Evolutionary conservation across 2,329 filamentous ascomycete species (phyloP).

Genomic region (Zasmidium angulare): DNA sequence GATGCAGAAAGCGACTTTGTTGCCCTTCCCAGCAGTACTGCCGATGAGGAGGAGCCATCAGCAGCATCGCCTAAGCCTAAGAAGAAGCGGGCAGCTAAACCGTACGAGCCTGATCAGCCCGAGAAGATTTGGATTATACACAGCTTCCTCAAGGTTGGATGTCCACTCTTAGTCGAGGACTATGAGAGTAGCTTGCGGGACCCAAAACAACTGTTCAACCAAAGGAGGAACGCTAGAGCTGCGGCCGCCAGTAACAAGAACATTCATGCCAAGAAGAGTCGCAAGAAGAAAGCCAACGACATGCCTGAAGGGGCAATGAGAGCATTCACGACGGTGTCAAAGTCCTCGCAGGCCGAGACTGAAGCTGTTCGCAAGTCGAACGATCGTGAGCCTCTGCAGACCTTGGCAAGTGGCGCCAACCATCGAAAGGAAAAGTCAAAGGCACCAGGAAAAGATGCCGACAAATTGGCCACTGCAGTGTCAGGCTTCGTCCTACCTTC

Average conservation of each 20-base stretch:
- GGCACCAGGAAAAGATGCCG: background rate
- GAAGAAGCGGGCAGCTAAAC: constrained; percentile 45
- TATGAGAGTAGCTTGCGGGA: constrained; percentile 56
- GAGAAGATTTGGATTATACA: constrained; percentile 70
- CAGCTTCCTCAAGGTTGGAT: constrained; percentile 61
- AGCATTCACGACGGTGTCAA: constrained; percentile 12
- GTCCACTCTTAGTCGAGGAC: constrained; percentile 63
- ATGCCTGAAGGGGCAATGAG: constrained; percentile 14
- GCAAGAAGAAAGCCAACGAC: constrained; percentile 14
- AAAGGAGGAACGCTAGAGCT: constrained; percentile 25
- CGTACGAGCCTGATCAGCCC: constrained; percentile 65
- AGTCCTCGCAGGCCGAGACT: constrained; percentile 15
- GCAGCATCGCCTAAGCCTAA: constrained; percentile 42
- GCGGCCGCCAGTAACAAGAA: constrained; percentile 17
- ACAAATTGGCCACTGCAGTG: background rate
- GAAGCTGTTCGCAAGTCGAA: constrained; percentile 7
- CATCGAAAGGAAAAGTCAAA: constrained; percentile 3
- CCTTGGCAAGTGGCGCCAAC: constrained; percentile 11
- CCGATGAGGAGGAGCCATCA: constrained; percentile 32
- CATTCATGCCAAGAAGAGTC: constrained; percentile 19
- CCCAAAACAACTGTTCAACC: constrained; percentile 29
- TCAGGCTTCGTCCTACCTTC: constrained; percentile 14
- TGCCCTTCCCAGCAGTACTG: constrained; percentile 18
- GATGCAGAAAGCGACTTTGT: constrained; percentile 32
- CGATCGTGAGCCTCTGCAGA: constrained; percentile 12